These are phyloP conservation scores for Neostapfia colusana DNA, from an alignment of 176 grass and related monocot species.

Conservation along the genomic window DNA sequence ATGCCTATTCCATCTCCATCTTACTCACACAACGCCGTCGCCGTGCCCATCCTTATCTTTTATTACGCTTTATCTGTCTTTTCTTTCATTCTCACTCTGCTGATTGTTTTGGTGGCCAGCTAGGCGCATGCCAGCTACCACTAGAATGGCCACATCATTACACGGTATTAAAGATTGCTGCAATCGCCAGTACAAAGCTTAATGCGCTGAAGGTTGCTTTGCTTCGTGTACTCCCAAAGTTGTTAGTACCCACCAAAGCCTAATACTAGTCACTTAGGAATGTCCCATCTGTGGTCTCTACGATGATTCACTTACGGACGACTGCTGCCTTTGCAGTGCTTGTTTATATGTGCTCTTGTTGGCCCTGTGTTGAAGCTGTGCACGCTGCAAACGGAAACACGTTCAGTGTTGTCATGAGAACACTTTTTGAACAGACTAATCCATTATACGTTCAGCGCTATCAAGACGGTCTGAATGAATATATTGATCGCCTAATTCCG, in stretches of 20 bases:
- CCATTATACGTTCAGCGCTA: too few relatives aligned
- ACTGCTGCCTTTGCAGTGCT: background rate
- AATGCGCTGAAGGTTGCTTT: slow-evolving; percentile 14
- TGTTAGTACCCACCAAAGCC: background rate
- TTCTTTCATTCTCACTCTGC: background rate
- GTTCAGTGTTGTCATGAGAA: background rate
- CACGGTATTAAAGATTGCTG: background rate
- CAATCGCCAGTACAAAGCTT: background rate
- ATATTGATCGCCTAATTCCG: too few relatives aligned
- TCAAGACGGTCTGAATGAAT: too few relatives aligned
- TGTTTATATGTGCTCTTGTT: background rate
- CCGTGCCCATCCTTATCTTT: background rate
- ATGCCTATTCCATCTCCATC: background rate
- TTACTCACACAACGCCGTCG: background rate
- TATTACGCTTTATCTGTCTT: background rate
- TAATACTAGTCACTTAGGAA: background rate
- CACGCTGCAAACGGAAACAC: background rate
- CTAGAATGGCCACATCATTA: slow-evolving; percentile 3
- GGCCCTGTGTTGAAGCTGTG: background rate
- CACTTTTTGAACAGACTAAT: background rate
- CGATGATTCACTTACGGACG: slow-evolving; percentile 7
- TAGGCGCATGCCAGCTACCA: slow-evolving; percentile 2
- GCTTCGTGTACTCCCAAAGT: background rate
- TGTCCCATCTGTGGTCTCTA: slow-evolving; percentile 22
- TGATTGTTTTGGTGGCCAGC: background rate